Conservation (phyloP, 768 basidiomycete genomes). For the Leccinum uliginosum region DNA sequence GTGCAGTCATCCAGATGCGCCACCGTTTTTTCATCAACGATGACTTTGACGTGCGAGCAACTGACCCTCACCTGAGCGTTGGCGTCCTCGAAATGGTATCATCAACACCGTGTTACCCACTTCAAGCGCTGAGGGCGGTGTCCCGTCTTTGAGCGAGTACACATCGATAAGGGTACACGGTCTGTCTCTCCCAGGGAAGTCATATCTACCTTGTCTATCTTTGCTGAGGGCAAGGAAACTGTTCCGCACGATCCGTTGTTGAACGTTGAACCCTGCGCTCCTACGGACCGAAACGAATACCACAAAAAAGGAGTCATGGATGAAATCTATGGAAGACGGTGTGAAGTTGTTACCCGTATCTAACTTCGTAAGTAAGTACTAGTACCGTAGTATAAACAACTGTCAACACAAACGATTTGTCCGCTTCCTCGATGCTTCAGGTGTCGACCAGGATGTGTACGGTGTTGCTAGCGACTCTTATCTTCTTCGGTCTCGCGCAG, state of each 20-base stretch:
- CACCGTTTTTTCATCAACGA: slow-evolving; percentile 2
- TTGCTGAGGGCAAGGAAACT: slow-evolving; percentile 38
- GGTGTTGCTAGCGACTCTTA: slow-evolving; percentile 19
- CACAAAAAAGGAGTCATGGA: too few species aligned
- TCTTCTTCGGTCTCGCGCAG: slow-evolving; percentile 35
- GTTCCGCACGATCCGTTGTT: slow-evolving; percentile 37
- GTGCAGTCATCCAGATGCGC: slow-evolving; percentile 43
- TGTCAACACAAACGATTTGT: slow-evolving; percentile 9
- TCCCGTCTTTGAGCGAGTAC: slow-evolving; percentile 44
- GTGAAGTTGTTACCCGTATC: too few species aligned
- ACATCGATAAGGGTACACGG: slow-evolving; percentile 53
- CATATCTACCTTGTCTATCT: slow-evolving; percentile 33
- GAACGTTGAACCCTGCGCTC: slow-evolving; percentile 44
- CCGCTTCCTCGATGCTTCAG: not conserved
- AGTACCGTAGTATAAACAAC: slow-evolving; percentile 28
- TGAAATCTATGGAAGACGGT: too few species aligned
- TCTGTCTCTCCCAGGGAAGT: slow-evolving; percentile 36
- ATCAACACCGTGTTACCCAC: slow-evolving; percentile 52
- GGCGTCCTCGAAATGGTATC: slow-evolving; percentile 53
- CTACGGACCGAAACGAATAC: slow-evolving; percentile 28
- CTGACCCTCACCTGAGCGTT: slow-evolving; percentile 45
- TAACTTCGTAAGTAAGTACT: too few species aligned
- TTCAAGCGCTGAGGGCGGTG: slow-evolving; percentile 45
- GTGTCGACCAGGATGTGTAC: slow-evolving; percentile 13
- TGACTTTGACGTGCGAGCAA: not conserved